Percentiles rank a stretch among this genome's conserved stretches.
phyloP scores from a whole-genome alignment of 1,139 yeast species.

The Debaryomyces sp. region DNA sequence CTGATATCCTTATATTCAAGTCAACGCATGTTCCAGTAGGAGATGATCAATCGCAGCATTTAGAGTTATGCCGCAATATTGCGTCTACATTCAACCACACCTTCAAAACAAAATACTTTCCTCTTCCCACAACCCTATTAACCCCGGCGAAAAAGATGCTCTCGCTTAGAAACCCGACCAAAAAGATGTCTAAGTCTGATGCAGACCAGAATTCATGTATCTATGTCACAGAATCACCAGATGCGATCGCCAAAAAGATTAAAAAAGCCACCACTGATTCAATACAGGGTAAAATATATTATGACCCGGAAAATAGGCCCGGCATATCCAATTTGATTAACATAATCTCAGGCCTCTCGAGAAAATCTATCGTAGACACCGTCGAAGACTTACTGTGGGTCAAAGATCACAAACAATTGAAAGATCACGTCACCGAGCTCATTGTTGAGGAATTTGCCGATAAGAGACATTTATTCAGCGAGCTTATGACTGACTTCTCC shows the following conservation, averaged over 20 bases:
- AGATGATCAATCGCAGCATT: slow-evolving; percentile 91
- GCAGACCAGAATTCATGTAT: slow-evolving; percentile 67
- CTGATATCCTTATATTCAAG: slow-evolving; percentile 80
- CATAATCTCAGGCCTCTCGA: slow-evolving; percentile 70
- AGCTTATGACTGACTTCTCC: slow-evolving; percentile 54
- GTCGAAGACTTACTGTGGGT: slow-evolving; percentile 49
- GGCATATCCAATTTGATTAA: slow-evolving; percentile 83
- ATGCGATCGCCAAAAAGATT: slow-evolving; percentile 62
- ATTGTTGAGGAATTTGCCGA: slow-evolving; percentile 61
- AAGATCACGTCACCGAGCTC: slow-evolving; percentile 66
- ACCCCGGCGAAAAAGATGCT: slow-evolving; percentile 82
- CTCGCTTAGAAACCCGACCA: slow-evolving; percentile 70
- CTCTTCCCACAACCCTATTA: slow-evolving; percentile 71
- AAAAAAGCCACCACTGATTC: slow-evolving; percentile 85
- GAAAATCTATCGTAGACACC: slow-evolving; percentile 43
- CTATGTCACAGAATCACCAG: slow-evolving; percentile 73
- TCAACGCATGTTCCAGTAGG: slow-evolving; percentile 97
- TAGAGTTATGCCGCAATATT: slow-evolving; percentile 78
- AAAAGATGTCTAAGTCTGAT: slow-evolving; percentile 96
- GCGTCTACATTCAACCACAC: slow-evolving; percentile 69
- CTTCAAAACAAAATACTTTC: slow-evolving; percentile 48
- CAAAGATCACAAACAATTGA: slow-evolving; percentile 65
- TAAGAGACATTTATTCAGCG: slow-evolving; percentile 57
- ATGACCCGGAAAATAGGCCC: slow-evolving; percentile 75
- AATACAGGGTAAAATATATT: slow-evolving; percentile 65